These are phyloP conservation scores for Aspergillus ochraceus DNA, from an alignment of 2,329 filamentous ascomycete genomes.

Conservation along the genomic window DNA sequence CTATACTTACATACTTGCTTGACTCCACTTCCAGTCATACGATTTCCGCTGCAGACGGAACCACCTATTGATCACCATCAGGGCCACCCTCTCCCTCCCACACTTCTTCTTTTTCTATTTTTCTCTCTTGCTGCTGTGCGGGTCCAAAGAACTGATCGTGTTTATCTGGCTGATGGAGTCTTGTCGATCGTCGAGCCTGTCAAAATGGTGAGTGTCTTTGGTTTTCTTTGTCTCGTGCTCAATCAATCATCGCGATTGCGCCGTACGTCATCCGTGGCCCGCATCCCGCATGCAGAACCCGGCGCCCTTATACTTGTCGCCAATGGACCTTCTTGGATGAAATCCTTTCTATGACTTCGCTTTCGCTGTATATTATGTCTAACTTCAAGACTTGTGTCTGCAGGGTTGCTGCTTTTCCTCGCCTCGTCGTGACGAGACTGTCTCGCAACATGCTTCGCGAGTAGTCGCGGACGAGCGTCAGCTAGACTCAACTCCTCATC, in stretches of 20 bases:
- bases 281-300: not conserved
- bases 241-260: not conserved
- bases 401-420: slow-evolving; percentile 44
- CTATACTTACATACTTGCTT: not conserved
- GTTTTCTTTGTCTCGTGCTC: not conserved
- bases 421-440: slow-evolving; percentile 33
- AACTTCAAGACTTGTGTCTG: not conserved
- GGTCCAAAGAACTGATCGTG: not conserved
- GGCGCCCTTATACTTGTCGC: not conserved
- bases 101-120: not conserved
- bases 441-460: slow-evolving; percentile 24
- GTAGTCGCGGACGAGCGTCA: slow-evolving; percentile 24
- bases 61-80: not conserved
- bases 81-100: not conserved
- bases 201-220: slow-evolving; percentile 36
- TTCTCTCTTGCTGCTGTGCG: not conserved
- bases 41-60: not conserved
- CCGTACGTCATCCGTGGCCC: not conserved
- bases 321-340: not conserved
- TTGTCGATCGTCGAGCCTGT: slow-evolving; percentile 18
- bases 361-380: not conserved
- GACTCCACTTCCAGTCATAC: slow-evolving; percentile 3
- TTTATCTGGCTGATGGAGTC: slow-evolving; percentile 27
- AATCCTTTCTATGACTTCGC: not conserved
- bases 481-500: slow-evolving; percentile 18